Conservation (phyloP, 306 rosid species). For the Sophora flavescens region DNA sequence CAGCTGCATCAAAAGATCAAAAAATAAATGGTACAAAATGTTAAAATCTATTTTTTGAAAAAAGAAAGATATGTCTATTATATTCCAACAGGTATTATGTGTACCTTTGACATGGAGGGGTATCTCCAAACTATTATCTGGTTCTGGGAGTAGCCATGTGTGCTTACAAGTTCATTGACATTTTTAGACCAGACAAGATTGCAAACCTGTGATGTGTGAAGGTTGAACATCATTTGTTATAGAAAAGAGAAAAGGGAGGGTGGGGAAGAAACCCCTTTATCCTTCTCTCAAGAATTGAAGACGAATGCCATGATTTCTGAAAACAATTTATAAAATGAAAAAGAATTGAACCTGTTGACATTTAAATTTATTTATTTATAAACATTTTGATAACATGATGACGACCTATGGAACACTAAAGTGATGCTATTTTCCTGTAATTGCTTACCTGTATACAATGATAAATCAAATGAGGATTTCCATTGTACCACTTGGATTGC, state of each 20-base stretch:
- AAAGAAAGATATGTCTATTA: not conserved
- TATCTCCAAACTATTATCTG: conserved; percentile 95
- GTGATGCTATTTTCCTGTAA: not conserved
- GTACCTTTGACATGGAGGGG: conserved; percentile 93
- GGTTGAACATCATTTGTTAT: conserved; percentile 15
- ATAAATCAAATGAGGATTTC: conserved; percentile 10
- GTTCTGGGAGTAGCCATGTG: conserved; percentile 96
- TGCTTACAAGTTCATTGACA: conserved; percentile 93
- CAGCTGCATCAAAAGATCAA: conserved; percentile 58
- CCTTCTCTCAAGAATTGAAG: not conserved
- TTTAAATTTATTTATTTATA: conserved; percentile 6
- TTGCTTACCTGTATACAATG: not conserved
- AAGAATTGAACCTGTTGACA: not conserved
- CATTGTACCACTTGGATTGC: not conserved
- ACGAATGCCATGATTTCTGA: conserved; percentile 6
- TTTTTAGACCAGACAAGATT: conserved; percentile 95
- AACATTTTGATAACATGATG: not conserved
- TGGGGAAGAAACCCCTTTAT: not conserved
- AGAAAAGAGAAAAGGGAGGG: not conserved
- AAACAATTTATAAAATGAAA: conserved; percentile 15
- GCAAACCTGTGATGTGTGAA: conserved; percentile 73
- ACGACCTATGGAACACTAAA: not conserved
- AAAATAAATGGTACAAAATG: conserved; percentile 6
- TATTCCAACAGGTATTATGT: conserved; percentile 6
- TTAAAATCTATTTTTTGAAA: not conserved